Base-by-base conservation (phyloP, 176 grass and related monocot species). In the Bromus sterilis region DNA sequence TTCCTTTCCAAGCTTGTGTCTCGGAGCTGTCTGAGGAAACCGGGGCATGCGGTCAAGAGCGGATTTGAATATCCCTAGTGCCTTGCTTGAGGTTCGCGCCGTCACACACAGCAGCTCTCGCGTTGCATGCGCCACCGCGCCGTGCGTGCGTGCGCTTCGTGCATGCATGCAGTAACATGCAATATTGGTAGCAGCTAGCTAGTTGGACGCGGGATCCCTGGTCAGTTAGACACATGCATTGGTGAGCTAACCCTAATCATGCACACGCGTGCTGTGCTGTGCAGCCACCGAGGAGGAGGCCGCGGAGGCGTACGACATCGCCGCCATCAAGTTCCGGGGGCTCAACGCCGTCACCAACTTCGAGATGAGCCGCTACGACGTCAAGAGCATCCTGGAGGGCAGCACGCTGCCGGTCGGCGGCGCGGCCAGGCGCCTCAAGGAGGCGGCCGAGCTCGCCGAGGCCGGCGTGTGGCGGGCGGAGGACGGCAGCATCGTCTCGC, bases 251-350 rank as follows among this genome's bases (percentile, higher is more conserved):
- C 80, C 72, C 77, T 78, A 73, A 83, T 72, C 53, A 49, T 89
- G 39, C 71, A 48, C 76, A 30, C 12, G 29, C 16, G 64, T 77
- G 53, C 69, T 16, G 24, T 59, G 80, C n/a, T 42, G 73, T 62
- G 82, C 76, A 94, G 91, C 88, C 56, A 94, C 91, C 28, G 88
- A 94, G 88, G 91, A 94, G 75, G 88, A 94, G 79, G 91, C 91
- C 4, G 91, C 91, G 41, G 91, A 94, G 88, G 91, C 91, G n/a
- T 94, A 94, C 85, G 91, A 94, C 79, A 90, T 90, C 14, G 91
- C 91, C 6, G 91, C 91, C 15, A 94, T 94, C 85, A 94, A 94
- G 82, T 94, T 94, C 79, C 74, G 91, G 3, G 91, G 91, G 0
- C 77, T 88, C 31, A 94, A 86, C 82, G 91, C 91, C 74, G 91